Base-by-base conservation (phyloP, 345 rosid species). In the Lagerstroemia speciosa region DNA sequence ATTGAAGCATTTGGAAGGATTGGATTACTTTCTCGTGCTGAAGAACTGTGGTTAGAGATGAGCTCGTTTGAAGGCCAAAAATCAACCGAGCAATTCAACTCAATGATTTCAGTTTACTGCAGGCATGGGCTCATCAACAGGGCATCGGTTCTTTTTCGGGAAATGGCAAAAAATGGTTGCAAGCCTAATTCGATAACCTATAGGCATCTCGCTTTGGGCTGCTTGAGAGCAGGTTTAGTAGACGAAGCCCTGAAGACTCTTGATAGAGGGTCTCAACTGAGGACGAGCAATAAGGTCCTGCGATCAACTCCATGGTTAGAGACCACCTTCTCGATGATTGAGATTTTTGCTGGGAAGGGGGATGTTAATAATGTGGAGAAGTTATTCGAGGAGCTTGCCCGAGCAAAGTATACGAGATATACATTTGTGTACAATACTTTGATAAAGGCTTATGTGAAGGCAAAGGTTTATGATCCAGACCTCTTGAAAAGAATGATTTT, bases 401-500 rank as follows among this genome's bases (percentile, higher is more conserved):
- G 73, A 73, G 93, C 91, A 0, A 94, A 82, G 74, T 91, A 89
- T 75, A 53, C 82, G 64, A 77, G 90, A 70, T 78, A 89, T 73
- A 84, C 91, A 3, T 94, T 94, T 70, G 99, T 88, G 73, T 86
- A 79, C 76, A 94, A 94, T 69, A 74, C 90, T 34, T 72, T 94
- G 82, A 81, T 91, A 55, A 88, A 83, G 82, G 96, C 86, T 67
- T 94, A 94, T 73, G 90, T 84, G 71, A 94, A 84, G 74, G 97
- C 84, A 24, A 87, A 81, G 74, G 76, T 75, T 45, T 83, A 82
- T 78, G 84, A 86, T 70, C 86, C 95, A 40, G 78, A 86, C 79
- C 83, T 93, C 33, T 82, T 94, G 78, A 85, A 83, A 71, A 91
- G 99, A 82, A 91, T 91, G 97, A 89, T 94, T 72, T 77, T 91